Evolutionary conservation across 2,329 filamentous ascomycete genomes (phyloP).

Genomic region (Penicillium thymicola): DNA sequence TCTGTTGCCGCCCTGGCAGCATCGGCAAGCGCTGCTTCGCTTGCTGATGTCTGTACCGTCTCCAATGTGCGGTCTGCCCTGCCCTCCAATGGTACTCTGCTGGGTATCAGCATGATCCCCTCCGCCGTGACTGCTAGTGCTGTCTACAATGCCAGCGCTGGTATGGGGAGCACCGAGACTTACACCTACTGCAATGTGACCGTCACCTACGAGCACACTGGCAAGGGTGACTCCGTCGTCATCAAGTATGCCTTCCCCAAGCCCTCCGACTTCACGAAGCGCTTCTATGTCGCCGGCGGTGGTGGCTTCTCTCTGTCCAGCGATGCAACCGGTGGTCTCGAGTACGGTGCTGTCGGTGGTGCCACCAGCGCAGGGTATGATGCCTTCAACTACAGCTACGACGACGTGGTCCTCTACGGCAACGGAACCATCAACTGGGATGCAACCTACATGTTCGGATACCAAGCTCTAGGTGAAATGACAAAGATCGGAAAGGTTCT

Average conservation of each 20-base stretch:
- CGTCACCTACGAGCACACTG: constrained; percentile 43
- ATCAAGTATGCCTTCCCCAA: constrained; percentile 38
- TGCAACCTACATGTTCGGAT: constrained; percentile 37
- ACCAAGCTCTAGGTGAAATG: constrained; percentile 53
- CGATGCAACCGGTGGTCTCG: constrained; percentile 41
- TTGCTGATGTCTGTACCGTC: constrained; percentile 44
- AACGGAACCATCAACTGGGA: constrained; percentile 47
- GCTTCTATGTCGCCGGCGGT: constrained; percentile 47
- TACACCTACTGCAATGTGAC: constrained; percentile 44
- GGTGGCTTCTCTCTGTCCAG: constrained; percentile 44
- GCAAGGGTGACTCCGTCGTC: constrained; percentile 38
- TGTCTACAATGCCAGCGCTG: constrained; percentile 37
- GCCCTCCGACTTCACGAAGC: constrained; percentile 42
- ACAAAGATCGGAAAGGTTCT: constrained; percentile 47
- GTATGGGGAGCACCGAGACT: constrained; percentile 23
- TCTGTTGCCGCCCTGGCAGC: constrained; percentile 25
- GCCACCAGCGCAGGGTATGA: constrained; percentile 47
- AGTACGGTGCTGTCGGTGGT: constrained; percentile 43
- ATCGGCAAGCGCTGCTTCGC: constrained; percentile 33
- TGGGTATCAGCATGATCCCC: constrained; percentile 43
- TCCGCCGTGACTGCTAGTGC: constrained; percentile 41
- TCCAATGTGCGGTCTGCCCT: constrained; percentile 44
- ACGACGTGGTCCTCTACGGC: constrained; percentile 41
- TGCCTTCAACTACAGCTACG: constrained; percentile 38
- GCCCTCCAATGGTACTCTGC: constrained; percentile 43